Evolutionary conservation across 148 eudicot species (phyloP), one percentile per base, ranked within the genome.

Genomic region (Vaccinium darrowii): DNA sequence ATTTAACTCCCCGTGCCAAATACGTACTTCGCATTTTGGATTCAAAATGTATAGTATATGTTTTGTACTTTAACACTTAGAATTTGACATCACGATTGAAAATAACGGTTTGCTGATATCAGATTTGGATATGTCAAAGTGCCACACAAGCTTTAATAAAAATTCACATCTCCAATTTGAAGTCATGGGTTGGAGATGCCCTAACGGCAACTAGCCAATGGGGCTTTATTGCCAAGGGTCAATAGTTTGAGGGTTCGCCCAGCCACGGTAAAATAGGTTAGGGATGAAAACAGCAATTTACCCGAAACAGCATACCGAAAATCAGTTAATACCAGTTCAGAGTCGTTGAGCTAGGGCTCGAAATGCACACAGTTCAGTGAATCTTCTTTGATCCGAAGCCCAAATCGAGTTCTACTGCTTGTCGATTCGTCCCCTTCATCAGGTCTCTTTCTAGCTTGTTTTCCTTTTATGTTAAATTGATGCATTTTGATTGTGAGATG

Each of bases 331-430:
- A 2, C 39, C 39, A 0, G 39, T 27, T 3, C 15, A 10, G 12
- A 15, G 27, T 43, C 75, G 76, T 72, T 30, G 76, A 72, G 47
- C 76, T 72, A 14, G 76, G 76, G 76, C 49, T 72, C 33, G 76
- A 72, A 72, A 14, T 33, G 47, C 76, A 14, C 30, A 25, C 76
- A 33, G 49, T 72, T 13, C 49, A 4, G 15, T 23, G 72, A 25
- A 72, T 72, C 47, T 30, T 72, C 76, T 14, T 5, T 72, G 49
- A 72, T 72, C 49, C 47, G 18, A 33, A 72, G 11, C 15, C 76
- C 76, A 72, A 72, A 13, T 5, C 8, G 74, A 62, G 21, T 62
- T 8, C 69, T n/a, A 8, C 69, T 27, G 33, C 73, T 67, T 16
- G 15, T 11, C 36, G 73, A 67, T 25, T 67, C 73, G 25, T 67